phyloP scores from a whole-genome alignment of 1,284 basidiomycete genomes.

The Inonotus hispidus region DNA sequence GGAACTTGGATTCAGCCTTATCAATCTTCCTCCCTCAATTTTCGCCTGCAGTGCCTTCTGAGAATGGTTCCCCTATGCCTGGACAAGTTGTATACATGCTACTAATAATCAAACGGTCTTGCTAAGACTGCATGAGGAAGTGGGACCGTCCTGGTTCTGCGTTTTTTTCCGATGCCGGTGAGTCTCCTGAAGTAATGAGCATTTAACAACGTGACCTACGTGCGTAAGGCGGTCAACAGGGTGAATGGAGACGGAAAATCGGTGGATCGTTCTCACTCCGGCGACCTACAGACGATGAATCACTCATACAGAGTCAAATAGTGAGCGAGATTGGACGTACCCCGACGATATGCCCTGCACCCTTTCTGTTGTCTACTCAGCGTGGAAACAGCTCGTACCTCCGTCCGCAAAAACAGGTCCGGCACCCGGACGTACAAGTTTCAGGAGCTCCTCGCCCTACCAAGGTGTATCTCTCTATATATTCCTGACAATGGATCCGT shows the following conservation, averaged over 20 bases:
- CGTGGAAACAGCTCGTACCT: too few relatives aligned
- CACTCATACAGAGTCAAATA: not conserved
- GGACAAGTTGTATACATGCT: too few relatives aligned
- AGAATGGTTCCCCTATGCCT: too few relatives aligned
- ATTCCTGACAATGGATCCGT: slow-evolving; percentile 53
- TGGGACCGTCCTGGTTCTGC: too few relatives aligned
- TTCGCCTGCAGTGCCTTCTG: too few relatives aligned
- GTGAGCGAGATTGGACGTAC: slow-evolving; percentile 24
- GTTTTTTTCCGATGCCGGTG: too few relatives aligned
- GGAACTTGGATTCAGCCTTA: too few relatives aligned
- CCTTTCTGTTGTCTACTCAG: slow-evolving; percentile 41
- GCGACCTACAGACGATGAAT: slow-evolving; percentile 33
- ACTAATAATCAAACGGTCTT: too few relatives aligned
- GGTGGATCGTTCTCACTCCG: slow-evolving; percentile 44
- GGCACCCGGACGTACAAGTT: slow-evolving; percentile 27
- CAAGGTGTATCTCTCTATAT: slow-evolving; percentile 49
- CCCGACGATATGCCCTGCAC: slow-evolving; percentile 57
- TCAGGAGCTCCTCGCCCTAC: slow-evolving; percentile 49
- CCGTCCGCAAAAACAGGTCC: slow-evolving; percentile 6
- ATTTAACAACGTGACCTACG: slow-evolving; percentile 23
- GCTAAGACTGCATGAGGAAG: too few relatives aligned
- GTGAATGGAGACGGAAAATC: slow-evolving; percentile 41
- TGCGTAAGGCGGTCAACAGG: slow-evolving; percentile 43
- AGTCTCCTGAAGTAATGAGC: not conserved
- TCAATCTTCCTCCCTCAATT: too few relatives aligned